Conservation (phyloP, 139 green algal genomes). For the Coccomyxa sp. region DNA sequence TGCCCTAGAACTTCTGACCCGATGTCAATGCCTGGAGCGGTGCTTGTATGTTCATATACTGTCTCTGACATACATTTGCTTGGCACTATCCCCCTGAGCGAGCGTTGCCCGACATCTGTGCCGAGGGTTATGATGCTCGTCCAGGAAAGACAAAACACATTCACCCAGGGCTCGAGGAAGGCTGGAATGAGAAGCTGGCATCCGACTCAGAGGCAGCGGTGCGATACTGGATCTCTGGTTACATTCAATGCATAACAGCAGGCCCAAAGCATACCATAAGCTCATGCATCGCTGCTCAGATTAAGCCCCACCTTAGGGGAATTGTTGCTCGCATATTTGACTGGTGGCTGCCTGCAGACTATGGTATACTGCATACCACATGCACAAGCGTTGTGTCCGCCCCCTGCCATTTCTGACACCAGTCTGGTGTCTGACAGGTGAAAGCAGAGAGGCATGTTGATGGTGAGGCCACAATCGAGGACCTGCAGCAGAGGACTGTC, state of each 20-base stretch:
- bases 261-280: neutral
- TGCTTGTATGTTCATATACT: no score
- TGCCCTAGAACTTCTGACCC: neutral
- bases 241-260: neutral
- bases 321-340: no score
- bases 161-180: neutral
- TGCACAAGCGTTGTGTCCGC: no score
- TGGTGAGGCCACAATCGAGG: neutral
- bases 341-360: no score
- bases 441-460: neutral
- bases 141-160: neutral
- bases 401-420: no score
- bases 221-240: no score
- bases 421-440: no score
- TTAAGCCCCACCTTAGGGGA: neutral
- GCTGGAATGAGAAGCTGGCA: constrained; percentile 5
- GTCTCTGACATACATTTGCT: no score
- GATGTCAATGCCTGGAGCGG: neutral
- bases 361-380: no score
- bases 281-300: neutral
- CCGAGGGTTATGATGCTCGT: neutral
- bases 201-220: neutral
- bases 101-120: no score
- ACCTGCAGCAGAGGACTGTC: neutral
- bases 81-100: no score